Evolutionary conservation across 805 yeast species (phyloP), one percentile per base, ranked within the genome.

Genomic region (Yamadazyma phyllophila): DNA sequence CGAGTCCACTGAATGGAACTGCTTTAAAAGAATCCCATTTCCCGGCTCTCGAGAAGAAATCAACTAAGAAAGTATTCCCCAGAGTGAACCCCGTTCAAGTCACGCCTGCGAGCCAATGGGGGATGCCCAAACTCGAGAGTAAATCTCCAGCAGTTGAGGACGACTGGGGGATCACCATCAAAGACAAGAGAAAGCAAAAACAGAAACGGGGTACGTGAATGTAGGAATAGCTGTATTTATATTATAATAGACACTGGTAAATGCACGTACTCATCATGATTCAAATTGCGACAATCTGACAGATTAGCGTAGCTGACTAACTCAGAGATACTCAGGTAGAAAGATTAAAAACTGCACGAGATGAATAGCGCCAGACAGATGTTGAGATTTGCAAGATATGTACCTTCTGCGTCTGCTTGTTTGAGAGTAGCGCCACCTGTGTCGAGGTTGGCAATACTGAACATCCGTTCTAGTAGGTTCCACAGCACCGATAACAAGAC

Each of bases 21-120:
- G 32, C 56, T 11, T 16, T 44, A 27, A 39, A 24, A 24, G 39
- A 34, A 20, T 15, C 56, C 11, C 63, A 74, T 50, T 77, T 81
- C 56, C 86, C 87, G 3, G 71, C 79, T 0, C 59, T 77, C 31
- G 66, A 62, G 48, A 67, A 72, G 54, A 77, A 74, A 57, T 56
- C 63, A 41, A 50, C 51, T 2, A 67, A 65, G 47, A 63, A 56
- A 46, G 53, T 49, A 7, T 71, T 78, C 44, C 88, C 90, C 2
- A 71, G 85, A 34, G 87, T 85, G 3, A 81, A 80, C 39, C 80
- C 82, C 2, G 49, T 51, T 2, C 24, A 48, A 4, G 55, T 57
- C 12, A 26, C 41, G 8, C 48, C 55, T 17, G 53, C 60, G 2
- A 36, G 41, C 27, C 48, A 51, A 32, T 62, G 66, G 66, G 61